Conservation (phyloP, 495 filamentous ascomycete genomes). For the Xylaria curta region DNA sequence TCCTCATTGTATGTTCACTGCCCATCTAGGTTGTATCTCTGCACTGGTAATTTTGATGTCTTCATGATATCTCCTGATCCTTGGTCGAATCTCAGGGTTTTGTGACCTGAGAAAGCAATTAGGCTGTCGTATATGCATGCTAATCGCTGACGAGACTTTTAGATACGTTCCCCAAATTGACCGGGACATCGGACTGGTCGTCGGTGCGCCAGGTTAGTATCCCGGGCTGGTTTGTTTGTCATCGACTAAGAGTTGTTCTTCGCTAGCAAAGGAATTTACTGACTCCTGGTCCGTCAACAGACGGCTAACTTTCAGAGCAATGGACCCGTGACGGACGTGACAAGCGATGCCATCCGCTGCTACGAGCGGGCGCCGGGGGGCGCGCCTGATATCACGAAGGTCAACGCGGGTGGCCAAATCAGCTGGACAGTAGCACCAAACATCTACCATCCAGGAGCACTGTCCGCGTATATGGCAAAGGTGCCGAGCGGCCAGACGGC, state of each 20-base stretch:
- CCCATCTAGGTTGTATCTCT: neutral
- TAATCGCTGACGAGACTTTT: conserved; percentile 19
- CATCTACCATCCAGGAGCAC: conserved; percentile 59
- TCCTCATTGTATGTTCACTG: conserved; percentile 48
- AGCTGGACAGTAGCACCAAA: conserved; percentile 52
- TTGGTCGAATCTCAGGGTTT: neutral
- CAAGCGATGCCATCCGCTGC: conserved; percentile 55
- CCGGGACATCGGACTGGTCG: conserved; percentile 52
- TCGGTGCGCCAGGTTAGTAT: conserved; percentile 50
- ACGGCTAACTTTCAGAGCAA: conserved; percentile 58
- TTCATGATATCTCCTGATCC: neutral
- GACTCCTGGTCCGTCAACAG: conserved; percentile 2
- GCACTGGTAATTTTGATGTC: neutral
- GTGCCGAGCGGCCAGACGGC: conserved; percentile 54
- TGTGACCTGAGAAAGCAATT: neutral
- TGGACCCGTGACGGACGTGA: conserved; percentile 58
- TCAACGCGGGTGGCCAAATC: conserved; percentile 53
- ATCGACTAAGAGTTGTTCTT: neutral
- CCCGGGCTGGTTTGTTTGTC: neutral
- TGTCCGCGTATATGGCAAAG: conserved; percentile 62
- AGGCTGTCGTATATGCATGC: neutral
- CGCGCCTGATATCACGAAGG: conserved; percentile 46
- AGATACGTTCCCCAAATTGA: conserved; percentile 43
- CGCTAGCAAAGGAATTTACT: neutral
- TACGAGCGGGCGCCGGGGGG: conserved; percentile 54